These are phyloP conservation scores for Solanum acaule DNA, from an alignment of 257 asterid species.

Conservation along the genomic window DNA sequence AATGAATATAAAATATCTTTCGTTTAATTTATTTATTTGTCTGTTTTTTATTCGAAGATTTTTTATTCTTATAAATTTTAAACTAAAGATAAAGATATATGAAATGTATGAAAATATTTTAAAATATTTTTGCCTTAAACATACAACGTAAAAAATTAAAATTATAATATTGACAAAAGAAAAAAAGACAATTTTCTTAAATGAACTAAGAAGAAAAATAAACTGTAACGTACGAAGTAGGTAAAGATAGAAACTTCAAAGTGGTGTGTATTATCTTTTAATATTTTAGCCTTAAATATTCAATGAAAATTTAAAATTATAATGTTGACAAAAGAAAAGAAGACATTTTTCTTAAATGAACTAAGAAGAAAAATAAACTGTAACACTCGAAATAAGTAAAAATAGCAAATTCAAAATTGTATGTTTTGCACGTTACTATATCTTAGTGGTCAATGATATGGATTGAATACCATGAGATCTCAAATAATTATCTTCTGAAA, in stretches of 20 bases:
- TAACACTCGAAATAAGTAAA: not conserved
- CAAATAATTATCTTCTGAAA: not conserved
- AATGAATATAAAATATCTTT: no score
- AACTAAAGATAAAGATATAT: no score
- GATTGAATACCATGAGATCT: not conserved
- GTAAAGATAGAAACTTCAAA: not conserved
- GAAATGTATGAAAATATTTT: not conserved
- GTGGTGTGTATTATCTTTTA: not conserved
- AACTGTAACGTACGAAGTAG: not conserved
- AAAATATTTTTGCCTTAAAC: not conserved
- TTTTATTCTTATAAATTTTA: no score
- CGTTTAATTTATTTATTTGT: no score
- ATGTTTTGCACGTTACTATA: not conserved
- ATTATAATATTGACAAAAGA: not conserved
- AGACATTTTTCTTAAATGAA: not conserved
- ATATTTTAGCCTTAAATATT: not conserved
- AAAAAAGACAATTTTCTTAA: not conserved
- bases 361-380: not conserved
- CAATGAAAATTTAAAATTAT: not conserved
- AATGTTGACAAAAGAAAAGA: not conserved
- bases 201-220: not conserved
- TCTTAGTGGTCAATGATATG: not conserved
- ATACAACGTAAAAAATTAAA: no score
- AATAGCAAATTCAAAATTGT: not conserved
- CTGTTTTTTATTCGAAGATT: no score